These are phyloP conservation scores for Phytophthora europaea DNA, from an alignment of 352 stramenopile genomes.

Conservation along the genomic window DNA sequence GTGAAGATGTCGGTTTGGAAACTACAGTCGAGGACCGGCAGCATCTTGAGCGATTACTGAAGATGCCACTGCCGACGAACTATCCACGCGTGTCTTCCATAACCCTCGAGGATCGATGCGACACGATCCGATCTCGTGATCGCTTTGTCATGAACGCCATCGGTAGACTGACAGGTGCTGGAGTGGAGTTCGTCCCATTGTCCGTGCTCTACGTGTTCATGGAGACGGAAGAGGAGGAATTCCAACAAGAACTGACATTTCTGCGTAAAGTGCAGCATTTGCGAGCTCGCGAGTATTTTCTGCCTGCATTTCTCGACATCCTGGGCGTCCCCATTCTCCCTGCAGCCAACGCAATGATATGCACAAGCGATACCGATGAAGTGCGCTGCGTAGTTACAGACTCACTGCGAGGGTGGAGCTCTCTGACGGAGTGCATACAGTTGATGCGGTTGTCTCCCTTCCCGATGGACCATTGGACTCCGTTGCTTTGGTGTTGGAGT, in stretches of 20 bases:
- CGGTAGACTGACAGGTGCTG: conserved; percentile 10
- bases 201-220: conserved; percentile 31
- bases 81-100: conserved; percentile 12
- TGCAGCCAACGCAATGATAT: conserved; percentile 1
- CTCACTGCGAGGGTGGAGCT: conserved; percentile 41
- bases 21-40: conserved; percentile 13
- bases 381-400: conserved; percentile 37
- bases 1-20: background rate
- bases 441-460: conserved; percentile 20
- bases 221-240: conserved; percentile 6
- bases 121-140: conserved; percentile 12
- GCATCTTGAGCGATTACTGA: conserved; percentile 31
- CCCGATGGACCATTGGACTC: conserved; percentile 33
- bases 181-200: conserved; percentile 11
- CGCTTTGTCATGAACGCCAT: conserved; percentile 31
- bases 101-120: conserved; percentile 17
- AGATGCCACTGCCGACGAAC: conserved; percentile 10
- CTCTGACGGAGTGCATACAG: conserved; percentile 35
- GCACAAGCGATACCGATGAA: conserved; percentile 2
- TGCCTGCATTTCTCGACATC: conserved; percentile 20
- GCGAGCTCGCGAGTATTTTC: conserved; percentile 32
- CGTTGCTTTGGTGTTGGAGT: conserved; percentile 45
- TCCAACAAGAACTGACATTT: conserved; percentile 39
- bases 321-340: conserved; percentile 31
- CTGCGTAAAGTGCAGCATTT: conserved; percentile 36